These are phyloP conservation scores for Urostyla sp. DNA, from an alignment of 73 alveolate species.

Conservation along the genomic window DNA sequence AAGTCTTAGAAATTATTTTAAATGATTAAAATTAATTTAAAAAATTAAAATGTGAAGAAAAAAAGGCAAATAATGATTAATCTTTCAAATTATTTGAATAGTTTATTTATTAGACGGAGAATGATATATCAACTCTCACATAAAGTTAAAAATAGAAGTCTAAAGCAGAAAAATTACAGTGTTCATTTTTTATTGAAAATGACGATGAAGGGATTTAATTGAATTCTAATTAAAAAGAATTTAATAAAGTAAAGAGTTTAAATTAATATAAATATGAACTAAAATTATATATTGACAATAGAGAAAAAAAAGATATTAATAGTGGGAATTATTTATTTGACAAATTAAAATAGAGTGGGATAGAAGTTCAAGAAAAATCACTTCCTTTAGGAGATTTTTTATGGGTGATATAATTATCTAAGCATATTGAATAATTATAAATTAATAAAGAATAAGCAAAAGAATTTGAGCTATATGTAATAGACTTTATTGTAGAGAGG, in stretches of 20 bases:
- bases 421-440: slow-evolving; percentile 1
- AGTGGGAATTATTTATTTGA: slow-evolving; percentile 59
- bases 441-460: slow-evolving; percentile 63
- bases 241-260: neutral
- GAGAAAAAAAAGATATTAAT: slow-evolving; percentile 46
- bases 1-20: slow-evolving; percentile 15
- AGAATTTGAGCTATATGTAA: slow-evolving; percentile 78
- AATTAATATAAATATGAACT: slow-evolving; percentile 12
- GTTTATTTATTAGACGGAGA: slow-evolving; percentile 1
- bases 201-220: slow-evolving; percentile 1
- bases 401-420: slow-evolving; percentile 71
- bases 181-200: neutral
- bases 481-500: slow-evolving; percentile 90
- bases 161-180: neutral
- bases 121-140: neutral
- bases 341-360: slow-evolving; percentile 32
- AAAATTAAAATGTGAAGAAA: slow-evolving; percentile 10
- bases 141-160: neutral
- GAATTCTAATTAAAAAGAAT: neutral
- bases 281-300: slow-evolving; percentile 62
- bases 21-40: slow-evolving; percentile 28
- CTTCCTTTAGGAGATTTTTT: slow-evolving; percentile 82
- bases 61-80: neutral
- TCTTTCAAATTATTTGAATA: slow-evolving; percentile 20
- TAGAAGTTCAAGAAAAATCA: slow-evolving; percentile 35